These are phyloP conservation scores for Hypoxylon sp. DNA, from an alignment of 2,329 filamentous ascomycete species.

Conservation along the genomic window DNA sequence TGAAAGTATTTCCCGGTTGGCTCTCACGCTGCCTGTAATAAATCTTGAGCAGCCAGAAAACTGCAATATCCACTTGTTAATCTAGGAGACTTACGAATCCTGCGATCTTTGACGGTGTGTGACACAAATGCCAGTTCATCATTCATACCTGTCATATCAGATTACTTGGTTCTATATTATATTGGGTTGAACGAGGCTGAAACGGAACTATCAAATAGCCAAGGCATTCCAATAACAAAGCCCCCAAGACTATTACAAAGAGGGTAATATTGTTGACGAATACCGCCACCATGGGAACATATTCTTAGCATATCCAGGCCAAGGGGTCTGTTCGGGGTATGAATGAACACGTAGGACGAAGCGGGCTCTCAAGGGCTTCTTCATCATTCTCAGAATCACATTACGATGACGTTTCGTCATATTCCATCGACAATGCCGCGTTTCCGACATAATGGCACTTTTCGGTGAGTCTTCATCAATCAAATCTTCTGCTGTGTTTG, in stretches of 20 bases:
- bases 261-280: conserved; percentile 1
- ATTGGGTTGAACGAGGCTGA: conserved; percentile 27
- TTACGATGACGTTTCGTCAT: conserved; percentile 27
- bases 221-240: conserved; percentile 25
- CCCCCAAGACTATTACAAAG: conserved; percentile 7
- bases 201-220: conserved; percentile 17
- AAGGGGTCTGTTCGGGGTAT: background rate
- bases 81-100: conserved; percentile 15
- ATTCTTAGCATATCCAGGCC: background rate
- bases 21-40: conserved; percentile 5
- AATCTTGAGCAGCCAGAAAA: conserved; percentile 19
- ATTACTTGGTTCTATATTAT: conserved; percentile 15
- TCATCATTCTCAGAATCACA: background rate
- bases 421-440: conserved; percentile 2
- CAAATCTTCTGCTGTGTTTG: background rate
- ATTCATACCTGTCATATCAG: conserved; percentile 12
- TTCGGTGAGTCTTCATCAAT: conserved; percentile 1
- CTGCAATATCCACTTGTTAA: conserved; percentile 8
- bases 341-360: conserved; percentile 1
- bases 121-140: conserved; percentile 40
- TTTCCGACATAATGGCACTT: conserved; percentile 17
- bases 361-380: conserved; percentile 5
- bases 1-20: conserved; percentile 34
- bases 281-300: background rate
- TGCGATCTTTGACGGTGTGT: conserved; percentile 21